Percentiles rank a stretch among this genome's conserved stretches.
phyloP scores from a whole-genome alignment of 2,329 filamentous ascomycete genomes.

The Aureobasidium lini region DNA sequence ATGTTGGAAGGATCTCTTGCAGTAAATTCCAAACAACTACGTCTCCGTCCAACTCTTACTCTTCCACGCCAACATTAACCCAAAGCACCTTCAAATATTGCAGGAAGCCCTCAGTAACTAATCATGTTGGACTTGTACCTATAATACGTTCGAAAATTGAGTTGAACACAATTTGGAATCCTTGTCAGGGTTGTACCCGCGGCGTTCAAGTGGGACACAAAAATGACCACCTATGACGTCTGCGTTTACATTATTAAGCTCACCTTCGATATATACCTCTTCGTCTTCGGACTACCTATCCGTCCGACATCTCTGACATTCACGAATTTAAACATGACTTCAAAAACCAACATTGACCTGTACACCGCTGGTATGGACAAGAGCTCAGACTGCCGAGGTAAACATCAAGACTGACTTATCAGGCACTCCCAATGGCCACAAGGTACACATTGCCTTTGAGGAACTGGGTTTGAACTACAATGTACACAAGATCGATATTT shows the following conservation, averaged over 20 bases:
- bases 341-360: constrained; percentile 14
- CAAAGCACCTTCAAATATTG: too few relatives aligned
- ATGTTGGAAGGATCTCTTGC: too few relatives aligned
- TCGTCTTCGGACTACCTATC: not conserved
- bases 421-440: constrained; percentile 29
- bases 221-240: not conserved
- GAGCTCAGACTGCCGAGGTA: too few relatives aligned
- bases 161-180: too few relatives aligned
- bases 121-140: too few relatives aligned
- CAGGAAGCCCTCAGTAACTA: too few relatives aligned
- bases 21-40: too few relatives aligned
- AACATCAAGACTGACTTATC: constrained; percentile 4
- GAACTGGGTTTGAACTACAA: constrained; percentile 27
- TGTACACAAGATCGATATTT: constrained; percentile 35
- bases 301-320: not conserved
- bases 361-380: constrained; percentile 19
- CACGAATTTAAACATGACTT: not conserved
- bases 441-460: constrained; percentile 27
- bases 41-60: too few relatives aligned
- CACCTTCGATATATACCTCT: not conserved
- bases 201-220: not conserved
- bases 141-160: too few relatives aligned
- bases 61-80: too few relatives aligned
- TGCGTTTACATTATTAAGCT: constrained; percentile 2
- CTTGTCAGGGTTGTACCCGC: not conserved